A percentile compares a stretch with the other conserved stretches of the same genome.
Evolutionary conservation across 352 stramenopile species (phyloP).

Genomic region (Blastocystis sp.): DNA sequence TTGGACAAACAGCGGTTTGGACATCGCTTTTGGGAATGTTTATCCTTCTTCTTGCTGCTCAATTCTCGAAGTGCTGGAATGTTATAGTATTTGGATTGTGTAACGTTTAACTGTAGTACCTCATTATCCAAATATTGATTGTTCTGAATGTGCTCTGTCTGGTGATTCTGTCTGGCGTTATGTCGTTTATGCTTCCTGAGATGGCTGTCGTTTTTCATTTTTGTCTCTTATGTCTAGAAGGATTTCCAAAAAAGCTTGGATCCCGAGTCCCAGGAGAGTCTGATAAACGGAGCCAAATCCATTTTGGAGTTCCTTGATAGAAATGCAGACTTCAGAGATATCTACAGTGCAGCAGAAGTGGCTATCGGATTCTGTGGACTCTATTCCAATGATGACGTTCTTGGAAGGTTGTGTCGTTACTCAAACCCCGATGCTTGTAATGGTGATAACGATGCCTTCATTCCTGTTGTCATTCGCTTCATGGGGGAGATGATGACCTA

Average conservation of each 20-base stretch:
- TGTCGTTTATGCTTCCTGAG: background rate
- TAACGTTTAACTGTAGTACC: background rate
- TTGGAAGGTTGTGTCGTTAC: background rate
- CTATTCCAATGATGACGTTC: background rate
- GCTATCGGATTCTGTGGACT: background rate
- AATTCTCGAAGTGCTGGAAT: background rate
- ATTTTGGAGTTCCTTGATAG: background rate
- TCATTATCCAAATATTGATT: background rate
- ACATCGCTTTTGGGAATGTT: background rate
- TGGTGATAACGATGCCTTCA: background rate
- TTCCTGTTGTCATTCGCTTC: background rate
- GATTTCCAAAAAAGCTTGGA: background rate
- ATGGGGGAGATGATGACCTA: background rate
- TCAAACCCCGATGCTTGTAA: background rate
- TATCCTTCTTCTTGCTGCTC: background rate
- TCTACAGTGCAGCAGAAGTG: background rate
- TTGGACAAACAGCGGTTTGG: background rate
- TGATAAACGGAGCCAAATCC: background rate
- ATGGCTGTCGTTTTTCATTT: background rate
- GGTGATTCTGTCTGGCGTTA: background rate
- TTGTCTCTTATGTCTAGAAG: background rate
- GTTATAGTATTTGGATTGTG: background rate
- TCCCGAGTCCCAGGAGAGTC: background rate
- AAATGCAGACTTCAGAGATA: background rate
- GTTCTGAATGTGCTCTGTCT: background rate